phyloP scores from a whole-genome alignment of 2,329 filamentous ascomycete genomes.

The Helotiales sp. region DNA sequence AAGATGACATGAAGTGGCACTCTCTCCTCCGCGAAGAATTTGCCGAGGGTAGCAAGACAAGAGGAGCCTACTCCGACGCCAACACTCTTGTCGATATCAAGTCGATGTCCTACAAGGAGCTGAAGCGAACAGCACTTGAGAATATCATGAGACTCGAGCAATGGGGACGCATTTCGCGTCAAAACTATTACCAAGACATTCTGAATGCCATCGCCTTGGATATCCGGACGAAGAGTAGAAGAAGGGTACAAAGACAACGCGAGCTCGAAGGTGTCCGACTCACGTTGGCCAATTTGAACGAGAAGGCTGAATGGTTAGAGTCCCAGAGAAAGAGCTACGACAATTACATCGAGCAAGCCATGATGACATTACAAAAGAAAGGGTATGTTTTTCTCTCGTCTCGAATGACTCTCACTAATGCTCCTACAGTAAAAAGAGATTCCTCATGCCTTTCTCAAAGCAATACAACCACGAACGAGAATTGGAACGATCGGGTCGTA shows the following conservation, averaged over 20 bases:
- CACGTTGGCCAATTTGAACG: conserved; percentile 75
- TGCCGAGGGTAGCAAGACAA: conserved; percentile 66
- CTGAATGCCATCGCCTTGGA: conserved; percentile 96
- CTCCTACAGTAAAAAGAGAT: conserved; percentile 75
- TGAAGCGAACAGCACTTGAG: conserved; percentile 91
- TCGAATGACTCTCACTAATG: conserved; percentile 24
- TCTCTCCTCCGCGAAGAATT: conserved; percentile 83
- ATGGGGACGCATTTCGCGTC: conserved; percentile 79
- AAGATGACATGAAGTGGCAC: conserved; percentile 91
- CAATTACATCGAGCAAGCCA: conserved; percentile 98
- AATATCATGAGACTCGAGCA: conserved; percentile 91
- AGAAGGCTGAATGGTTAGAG: conserved; percentile 91
- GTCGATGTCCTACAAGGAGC: conserved; percentile 84
- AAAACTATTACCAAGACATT: conserved; percentile 97
- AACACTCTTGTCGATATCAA: conserved; percentile 87
- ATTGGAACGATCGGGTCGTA: conserved; percentile 86
- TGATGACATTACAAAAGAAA: conserved; percentile 96
- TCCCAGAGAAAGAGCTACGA: conserved; percentile 97
- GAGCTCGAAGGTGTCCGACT: conserved; percentile 84
- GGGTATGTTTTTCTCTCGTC: conserved; percentile 57
- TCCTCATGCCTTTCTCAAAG: conserved; percentile 94
- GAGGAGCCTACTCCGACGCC: conserved; percentile 86
- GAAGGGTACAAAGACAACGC: conserved; percentile 87
- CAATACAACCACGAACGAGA: conserved; percentile 99
- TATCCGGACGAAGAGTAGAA: conserved; percentile 94